Percentiles rank a stretch among this genome's conserved stretches.
These are phyloP conservation scores for Alternaria sp. DNA, from an alignment of 2,329 filamentous ascomycete species.

Conservation along the genomic window DNA sequence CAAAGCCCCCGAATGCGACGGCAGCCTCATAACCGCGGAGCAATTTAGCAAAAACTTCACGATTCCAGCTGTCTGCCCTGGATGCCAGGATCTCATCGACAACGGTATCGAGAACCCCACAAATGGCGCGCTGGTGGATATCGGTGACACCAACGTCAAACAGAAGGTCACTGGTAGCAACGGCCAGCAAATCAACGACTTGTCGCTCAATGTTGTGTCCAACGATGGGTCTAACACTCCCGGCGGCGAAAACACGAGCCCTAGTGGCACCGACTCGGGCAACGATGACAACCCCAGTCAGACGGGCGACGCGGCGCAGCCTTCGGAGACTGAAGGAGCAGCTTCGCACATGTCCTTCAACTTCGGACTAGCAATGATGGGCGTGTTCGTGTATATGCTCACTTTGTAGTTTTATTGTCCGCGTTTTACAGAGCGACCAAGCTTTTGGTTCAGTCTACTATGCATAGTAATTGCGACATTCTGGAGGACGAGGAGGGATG, in stretches of 20 bases:
- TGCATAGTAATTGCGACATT: neutral
- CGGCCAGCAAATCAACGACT: conserved; percentile 65
- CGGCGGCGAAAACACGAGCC: conserved; percentile 46
- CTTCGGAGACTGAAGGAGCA: conserved; percentile 24
- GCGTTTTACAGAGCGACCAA: neutral
- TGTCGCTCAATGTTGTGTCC: conserved; percentile 63
- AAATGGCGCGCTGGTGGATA: conserved; percentile 61
- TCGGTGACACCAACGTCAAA: conserved; percentile 63
- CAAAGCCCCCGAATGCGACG: conserved; percentile 68
- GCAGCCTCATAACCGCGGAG: conserved; percentile 67
- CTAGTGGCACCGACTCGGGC: conserved; percentile 5
- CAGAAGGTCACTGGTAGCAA: conserved; percentile 63
- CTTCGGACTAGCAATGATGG: neutral
- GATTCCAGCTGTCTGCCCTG: conserved; percentile 71
- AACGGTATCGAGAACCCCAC: conserved; percentile 73
- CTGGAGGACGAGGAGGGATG: neutral
- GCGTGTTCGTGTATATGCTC: conserved; percentile 3
- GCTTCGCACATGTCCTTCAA: conserved; percentile 1
- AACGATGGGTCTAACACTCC: conserved; percentile 63
- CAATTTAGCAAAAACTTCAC: conserved; percentile 82
- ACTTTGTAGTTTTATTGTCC: neutral
- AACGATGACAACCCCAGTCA: conserved; percentile 2
- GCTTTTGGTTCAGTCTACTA: neutral
- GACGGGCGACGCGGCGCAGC: conserved; percentile 19
- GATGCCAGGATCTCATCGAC: conserved; percentile 75